These are phyloP conservation scores for Neolecta irregularis DNA, from an alignment of 1,139 yeast species.

Conservation along the genomic window DNA sequence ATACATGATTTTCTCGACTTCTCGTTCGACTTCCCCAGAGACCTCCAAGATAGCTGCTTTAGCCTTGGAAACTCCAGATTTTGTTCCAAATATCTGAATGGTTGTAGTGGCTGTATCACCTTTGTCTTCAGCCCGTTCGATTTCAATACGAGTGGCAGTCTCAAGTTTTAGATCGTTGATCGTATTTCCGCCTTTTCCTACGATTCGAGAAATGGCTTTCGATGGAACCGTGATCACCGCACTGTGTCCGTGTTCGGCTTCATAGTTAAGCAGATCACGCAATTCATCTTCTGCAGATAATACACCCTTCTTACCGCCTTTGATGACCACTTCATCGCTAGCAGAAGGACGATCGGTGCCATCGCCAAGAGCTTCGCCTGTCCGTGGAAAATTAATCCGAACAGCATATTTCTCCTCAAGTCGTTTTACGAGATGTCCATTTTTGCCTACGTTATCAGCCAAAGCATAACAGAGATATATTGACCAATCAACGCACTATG, in stretches of 20 bases:
- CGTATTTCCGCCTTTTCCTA: constrained; percentile 77
- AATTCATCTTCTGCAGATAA: constrained; percentile 75
- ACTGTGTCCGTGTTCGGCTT: constrained; percentile 69
- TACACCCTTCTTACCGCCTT: constrained; percentile 88
- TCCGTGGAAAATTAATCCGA: constrained; percentile 54
- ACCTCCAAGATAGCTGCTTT: constrained; percentile 45
- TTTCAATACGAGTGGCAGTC: constrained; percentile 59
- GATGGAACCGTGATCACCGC: constrained; percentile 50
- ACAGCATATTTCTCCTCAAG: constrained; percentile 83
- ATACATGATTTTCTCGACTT: constrained; percentile 41
- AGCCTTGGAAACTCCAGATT: constrained; percentile 65
- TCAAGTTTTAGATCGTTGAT: constrained; percentile 73
- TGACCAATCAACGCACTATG: constrained; percentile 79
- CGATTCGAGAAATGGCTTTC: constrained; percentile 62
- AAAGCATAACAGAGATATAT: no score
- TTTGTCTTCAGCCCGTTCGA: constrained; percentile 32
- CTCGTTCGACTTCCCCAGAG: constrained; percentile 53
- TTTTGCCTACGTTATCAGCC: no score
- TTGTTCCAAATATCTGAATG: constrained; percentile 66
- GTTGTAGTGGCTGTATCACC: constrained; percentile 27
- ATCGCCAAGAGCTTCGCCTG: constrained; percentile 20
- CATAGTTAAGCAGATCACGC: constrained; percentile 68
- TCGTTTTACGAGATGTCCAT: constrained; percentile 68
- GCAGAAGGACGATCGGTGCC: constrained; percentile 21
- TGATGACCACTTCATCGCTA: constrained; percentile 54